Evolutionary conservation across 305 asterid genomes (phyloP).

Genomic region (Andrographis paniculata): DNA sequence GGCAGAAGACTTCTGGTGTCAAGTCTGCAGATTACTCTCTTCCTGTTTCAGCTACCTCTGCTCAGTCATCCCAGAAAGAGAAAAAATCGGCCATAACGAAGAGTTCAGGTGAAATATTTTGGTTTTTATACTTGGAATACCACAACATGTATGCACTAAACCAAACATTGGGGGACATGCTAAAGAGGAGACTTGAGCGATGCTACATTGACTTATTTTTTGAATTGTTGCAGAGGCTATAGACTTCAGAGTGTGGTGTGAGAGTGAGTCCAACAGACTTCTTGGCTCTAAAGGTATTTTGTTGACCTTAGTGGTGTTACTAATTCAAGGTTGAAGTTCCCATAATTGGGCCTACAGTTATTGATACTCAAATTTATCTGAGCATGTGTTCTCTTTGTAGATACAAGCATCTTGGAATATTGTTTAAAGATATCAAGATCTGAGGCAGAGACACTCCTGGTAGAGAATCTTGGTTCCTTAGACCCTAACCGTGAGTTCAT

Average conservation of each 20-base stretch:
- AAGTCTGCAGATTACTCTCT: conserved; percentile 39
- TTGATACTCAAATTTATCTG: no score
- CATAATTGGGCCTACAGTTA: no score
- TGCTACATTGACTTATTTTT: neutral
- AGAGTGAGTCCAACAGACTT: conserved; percentile 79
- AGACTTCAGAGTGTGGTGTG: conserved; percentile 94
- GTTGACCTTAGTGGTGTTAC: neutral
- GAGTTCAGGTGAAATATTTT: conserved; percentile 50
- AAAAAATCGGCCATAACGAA: conserved; percentile 45
- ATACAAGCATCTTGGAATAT: conserved; percentile 64
- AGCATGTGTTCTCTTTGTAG: conserved; percentile 23
- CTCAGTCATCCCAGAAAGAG: conserved; percentile 43
- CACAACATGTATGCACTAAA: neutral
- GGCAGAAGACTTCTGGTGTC: conserved; percentile 50
- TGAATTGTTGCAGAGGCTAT: conserved; percentile 60
- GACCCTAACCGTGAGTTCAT: conserved; percentile 77
- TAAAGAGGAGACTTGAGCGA: no score
- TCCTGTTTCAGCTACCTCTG: conserved; percentile 42
- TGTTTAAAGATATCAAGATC: conserved; percentile 67
- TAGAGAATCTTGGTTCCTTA: conserved; percentile 63
- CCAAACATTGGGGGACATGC: neutral
- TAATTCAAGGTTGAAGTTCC: no score
- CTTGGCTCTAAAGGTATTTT: conserved; percentile 60
- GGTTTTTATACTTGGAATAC: no score
- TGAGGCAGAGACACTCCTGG: conserved; percentile 72